Evolutionary conservation across 139 green algal species (phyloP), one percentile per base, ranked within the genome.

Genomic region (Ettlia oleoabundans): DNA sequence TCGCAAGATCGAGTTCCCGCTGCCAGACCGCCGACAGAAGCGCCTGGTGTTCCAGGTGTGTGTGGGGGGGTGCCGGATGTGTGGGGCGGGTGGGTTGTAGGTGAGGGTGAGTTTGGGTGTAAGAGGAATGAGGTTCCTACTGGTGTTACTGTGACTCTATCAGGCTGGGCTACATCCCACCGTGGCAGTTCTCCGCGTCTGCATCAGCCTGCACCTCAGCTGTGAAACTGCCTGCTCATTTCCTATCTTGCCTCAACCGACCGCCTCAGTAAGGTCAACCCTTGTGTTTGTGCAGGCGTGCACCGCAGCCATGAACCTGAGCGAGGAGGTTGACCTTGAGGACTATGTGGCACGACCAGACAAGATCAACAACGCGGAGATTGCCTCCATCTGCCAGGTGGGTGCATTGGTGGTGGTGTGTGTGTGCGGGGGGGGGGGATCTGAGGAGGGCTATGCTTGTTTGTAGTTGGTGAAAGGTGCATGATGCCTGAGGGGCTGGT

Each of bases 1-100:
- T 84, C 91, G 97, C 78, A 99, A 99, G 92, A 99, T 99, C 76
- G 97, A 99, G 91, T 99, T 99, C 93, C 97, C 97, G 6, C 74
- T 98, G 83, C 97, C 97, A 3, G 97, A 99, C 90, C 83, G 97
- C 52, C 88, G 97, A 8, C 96, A 99, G 84, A 99, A 99, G 91
- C 95, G 97, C 10, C 91, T 99, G 7, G 92, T 99, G 19, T 99
- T 99, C 94, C 96, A 99, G 93, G 94, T 96, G 35, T 3, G 51
- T 1, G 22, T 41, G n/a, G 6, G 43, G n/a, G 69, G 1, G 68
- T 58, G 47, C 15, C 13, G 47, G 47, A 15, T 58, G 47, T 58
- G 47, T 24, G 47, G 15, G 47, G 47, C 47, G 47, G 47, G 47
- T 58, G 47, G 47, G 47, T 58, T 58, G 47, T 58, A 15, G 47